Evolutionary conservation across 352 stramenopile species (phyloP).

Genomic region (Phytophthora chlamydospora): DNA sequence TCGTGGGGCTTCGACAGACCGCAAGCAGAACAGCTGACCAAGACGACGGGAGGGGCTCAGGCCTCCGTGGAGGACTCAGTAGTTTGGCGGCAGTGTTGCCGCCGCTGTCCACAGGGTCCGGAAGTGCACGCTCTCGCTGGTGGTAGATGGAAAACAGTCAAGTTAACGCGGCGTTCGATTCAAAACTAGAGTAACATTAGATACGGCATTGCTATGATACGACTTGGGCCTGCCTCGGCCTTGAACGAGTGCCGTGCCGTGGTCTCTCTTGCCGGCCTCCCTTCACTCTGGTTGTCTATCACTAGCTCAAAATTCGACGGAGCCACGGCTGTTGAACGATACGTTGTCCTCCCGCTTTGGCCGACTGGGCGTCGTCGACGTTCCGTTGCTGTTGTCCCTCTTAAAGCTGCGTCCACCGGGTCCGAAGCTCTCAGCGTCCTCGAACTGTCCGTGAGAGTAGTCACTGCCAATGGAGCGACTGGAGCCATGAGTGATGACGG

Average conservation of each 20-base stretch:
- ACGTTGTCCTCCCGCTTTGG: slow-evolving; percentile 23
- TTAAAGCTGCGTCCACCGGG: slow-evolving; percentile 8
- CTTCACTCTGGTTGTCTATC: slow-evolving; percentile 4
- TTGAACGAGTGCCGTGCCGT: slow-evolving; percentile 7
- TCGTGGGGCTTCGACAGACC: slow-evolving; percentile 53
- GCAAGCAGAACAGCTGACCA: slow-evolving; percentile 41
- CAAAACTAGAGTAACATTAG: slow-evolving; percentile 45
- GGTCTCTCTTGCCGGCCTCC: slow-evolving; percentile 4
- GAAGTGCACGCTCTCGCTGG: slow-evolving; percentile 33
- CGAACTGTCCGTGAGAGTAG: slow-evolving; percentile 53
- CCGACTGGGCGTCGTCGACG: slow-evolving; percentile 6
- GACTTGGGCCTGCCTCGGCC: slow-evolving; percentile 12
- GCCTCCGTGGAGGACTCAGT: slow-evolving; percentile 14
- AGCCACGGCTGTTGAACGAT: slow-evolving; percentile 42
- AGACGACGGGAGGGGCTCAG: slow-evolving; percentile 14
- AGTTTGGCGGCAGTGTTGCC: slow-evolving; percentile 17
- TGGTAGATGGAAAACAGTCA: slow-evolving; percentile 28
- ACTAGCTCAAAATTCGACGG: slow-evolving; percentile 65
- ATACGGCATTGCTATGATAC: slow-evolving; percentile 41
- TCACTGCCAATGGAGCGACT: slow-evolving; percentile 40
- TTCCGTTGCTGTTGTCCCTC: slow-evolving; percentile 14
- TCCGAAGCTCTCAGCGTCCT: slow-evolving; percentile 41
- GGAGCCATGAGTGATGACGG: slow-evolving; percentile 14
- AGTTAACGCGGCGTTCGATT: slow-evolving; percentile 2
- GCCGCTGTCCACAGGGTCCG: slow-evolving; percentile 34